Evolutionary conservation across 164 flowering plant genomes (phyloP).

Genomic region (Sedum album): DNA sequence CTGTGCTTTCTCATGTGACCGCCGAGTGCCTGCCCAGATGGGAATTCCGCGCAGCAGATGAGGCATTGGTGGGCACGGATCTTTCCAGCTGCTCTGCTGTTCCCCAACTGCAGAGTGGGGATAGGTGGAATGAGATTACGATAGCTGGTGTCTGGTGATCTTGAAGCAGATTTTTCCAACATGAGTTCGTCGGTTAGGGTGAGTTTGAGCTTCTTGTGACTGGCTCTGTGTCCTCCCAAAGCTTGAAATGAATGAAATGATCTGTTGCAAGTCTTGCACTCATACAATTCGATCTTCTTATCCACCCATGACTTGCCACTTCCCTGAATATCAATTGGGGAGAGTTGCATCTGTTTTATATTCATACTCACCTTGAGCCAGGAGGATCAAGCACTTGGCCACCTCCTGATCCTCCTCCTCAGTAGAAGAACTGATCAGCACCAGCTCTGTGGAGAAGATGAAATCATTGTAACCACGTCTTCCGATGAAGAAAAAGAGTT

Average conservation of each 20-base stretch:
- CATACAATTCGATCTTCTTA: background rate
- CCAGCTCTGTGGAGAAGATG: background rate
- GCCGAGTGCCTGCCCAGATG: background rate
- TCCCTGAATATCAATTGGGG: background rate
- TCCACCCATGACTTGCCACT: too few species aligned
- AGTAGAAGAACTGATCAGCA: background rate
- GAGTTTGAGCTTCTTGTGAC: background rate
- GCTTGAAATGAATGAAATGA: background rate
- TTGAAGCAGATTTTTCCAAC: background rate
- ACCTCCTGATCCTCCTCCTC: background rate
- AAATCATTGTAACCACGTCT: background rate
- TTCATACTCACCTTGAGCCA: background rate
- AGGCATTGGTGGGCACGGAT: background rate
- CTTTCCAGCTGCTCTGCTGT: background rate
- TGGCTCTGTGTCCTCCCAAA: background rate
- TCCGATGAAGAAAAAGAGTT: background rate
- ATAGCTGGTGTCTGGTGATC: background rate
- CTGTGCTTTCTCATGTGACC: background rate
- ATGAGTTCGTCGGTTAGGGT: background rate
- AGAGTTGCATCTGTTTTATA: background rate
- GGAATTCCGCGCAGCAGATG: background rate
- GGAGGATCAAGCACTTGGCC: background rate
- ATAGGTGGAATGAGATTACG: background rate
- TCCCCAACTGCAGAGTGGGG: background rate
- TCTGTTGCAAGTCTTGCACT: background rate